Percentiles rank a stretch among this genome's conserved stretches.
phyloP scores from a whole-genome alignment of 441 rosid species.

The Breynia disticha region DNA sequence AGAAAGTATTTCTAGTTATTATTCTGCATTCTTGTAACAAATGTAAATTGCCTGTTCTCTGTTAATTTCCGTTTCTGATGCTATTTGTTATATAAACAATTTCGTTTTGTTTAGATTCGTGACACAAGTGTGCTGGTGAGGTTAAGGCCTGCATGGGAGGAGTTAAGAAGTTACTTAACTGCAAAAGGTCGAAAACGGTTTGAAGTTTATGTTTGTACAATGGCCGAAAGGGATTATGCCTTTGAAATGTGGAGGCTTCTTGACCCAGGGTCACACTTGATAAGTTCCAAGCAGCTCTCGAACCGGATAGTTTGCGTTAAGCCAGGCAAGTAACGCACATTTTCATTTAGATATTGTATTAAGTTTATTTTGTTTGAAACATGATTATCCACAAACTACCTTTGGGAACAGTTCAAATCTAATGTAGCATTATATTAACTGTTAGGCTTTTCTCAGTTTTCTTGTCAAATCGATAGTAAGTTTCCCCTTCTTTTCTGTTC shows the following conservation, averaged over 20 bases:
- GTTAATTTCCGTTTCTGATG: too few relatives aligned
- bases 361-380: conserved; percentile 2
- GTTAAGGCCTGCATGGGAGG: conserved; percentile 96
- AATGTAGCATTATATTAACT: neutral
- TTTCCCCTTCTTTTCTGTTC: neutral
- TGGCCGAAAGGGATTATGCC: conserved; percentile 98
- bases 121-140: conserved; percentile 98
- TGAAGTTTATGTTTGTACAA: conserved; percentile 95
- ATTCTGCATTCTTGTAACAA: too few relatives aligned
- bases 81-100: too few relatives aligned
- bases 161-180: conserved; percentile 72
- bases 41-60: too few relatives aligned
- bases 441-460: neutral
- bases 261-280: conserved; percentile 80
- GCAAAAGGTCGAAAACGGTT: conserved; percentile 86
- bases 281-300: conserved; percentile 58
- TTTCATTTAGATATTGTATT: neutral
- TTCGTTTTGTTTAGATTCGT: conserved; percentile 45
- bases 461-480: neutral
- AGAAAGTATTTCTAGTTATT: too few relatives aligned
- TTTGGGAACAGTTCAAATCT: neutral
- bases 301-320: conserved; percentile 91
- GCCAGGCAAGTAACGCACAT: conserved; percentile 48
- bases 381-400: conserved; percentile 7
- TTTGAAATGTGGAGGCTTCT: conserved; percentile 98